Percentiles rank a stretch among this genome's conserved stretches.
Evolutionary conservation across 768 basidiomycete species (phyloP).

Genomic region (Lactifluus volemus): DNA sequence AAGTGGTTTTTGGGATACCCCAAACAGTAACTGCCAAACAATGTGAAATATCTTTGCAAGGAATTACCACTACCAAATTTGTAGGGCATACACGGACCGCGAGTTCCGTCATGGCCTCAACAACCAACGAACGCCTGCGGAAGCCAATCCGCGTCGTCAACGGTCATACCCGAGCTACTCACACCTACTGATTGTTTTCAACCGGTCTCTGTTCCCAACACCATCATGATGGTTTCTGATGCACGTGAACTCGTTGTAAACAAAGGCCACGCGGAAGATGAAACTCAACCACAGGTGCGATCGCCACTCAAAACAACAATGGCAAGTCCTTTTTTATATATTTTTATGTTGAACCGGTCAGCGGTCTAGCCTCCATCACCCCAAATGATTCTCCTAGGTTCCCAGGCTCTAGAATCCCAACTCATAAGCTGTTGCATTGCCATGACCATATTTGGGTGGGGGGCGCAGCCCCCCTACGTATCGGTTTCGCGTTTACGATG

Average conservation of each 20-base stretch:
- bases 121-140: not conserved
- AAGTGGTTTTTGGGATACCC: not conserved
- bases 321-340: too few species aligned
- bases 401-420: not conserved
- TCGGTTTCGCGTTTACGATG: not conserved
- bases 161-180: not conserved
- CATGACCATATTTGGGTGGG: not conserved
- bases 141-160: not conserved
- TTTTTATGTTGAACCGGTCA: too few species aligned
- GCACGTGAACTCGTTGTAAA: not conserved
- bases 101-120: too few species aligned
- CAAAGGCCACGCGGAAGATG: not conserved
- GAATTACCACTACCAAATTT: not conserved
- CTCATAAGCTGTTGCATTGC: not conserved
- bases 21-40: not conserved
- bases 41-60: not conserved
- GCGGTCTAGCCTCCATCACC: not conserved
- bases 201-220: not conserved
- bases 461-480: not conserved
- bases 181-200: not conserved
- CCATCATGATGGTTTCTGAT: not conserved
- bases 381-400: constrained; percentile 1
- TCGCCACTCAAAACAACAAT: not conserved
- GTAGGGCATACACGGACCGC: not conserved
- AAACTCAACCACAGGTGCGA: not conserved